Conservation (phyloP, 352 stramenopile genomes). For the Globisporangium carolinianum region DNA sequence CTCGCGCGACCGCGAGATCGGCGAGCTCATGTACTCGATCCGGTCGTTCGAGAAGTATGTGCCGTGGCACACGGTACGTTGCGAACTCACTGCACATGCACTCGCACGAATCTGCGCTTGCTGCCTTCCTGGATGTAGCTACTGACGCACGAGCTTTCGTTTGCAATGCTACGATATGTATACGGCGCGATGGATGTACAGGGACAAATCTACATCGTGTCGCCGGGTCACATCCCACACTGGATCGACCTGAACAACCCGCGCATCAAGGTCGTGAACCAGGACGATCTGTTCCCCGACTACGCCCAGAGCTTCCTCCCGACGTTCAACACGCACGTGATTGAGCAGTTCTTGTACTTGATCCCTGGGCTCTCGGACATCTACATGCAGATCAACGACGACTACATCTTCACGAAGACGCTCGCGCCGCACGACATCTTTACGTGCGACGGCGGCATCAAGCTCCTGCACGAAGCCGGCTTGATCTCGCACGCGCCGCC, state of each 20-base stretch:
- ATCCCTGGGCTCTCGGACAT: slow-evolving; percentile 85
- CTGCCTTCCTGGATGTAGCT: too few species aligned
- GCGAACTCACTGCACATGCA: too few species aligned
- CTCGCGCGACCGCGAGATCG: slow-evolving; percentile 82
- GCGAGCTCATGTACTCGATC: slow-evolving; percentile 86
- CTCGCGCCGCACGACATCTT: slow-evolving; percentile 83
- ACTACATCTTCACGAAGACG: slow-evolving; percentile 84
- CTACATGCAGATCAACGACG: slow-evolving; percentile 88
- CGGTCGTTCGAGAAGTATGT: slow-evolving; percentile 80
- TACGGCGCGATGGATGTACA: slow-evolving; percentile 1
- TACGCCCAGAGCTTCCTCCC: slow-evolving; percentile 77
- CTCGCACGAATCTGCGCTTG: too few species aligned
- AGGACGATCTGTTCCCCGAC: slow-evolving; percentile 80
- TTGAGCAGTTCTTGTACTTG: slow-evolving; percentile 86
- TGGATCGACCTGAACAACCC: slow-evolving; percentile 81
- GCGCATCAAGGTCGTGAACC: slow-evolving; percentile 82
- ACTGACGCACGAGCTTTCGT: background rate
- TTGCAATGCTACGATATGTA: background rate
- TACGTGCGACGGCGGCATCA: slow-evolving; percentile 81
- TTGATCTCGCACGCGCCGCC: slow-evolving; percentile 74
- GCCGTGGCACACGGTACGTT: slow-evolving; percentile 61
- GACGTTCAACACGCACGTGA: slow-evolving; percentile 86
- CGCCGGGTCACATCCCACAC: slow-evolving; percentile 71
- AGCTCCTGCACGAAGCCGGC: slow-evolving; percentile 63
- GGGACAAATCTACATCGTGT: slow-evolving; percentile 82